Conservation (phyloP, 805 yeast species). For the Kurtzmaniella fragi region DNA sequence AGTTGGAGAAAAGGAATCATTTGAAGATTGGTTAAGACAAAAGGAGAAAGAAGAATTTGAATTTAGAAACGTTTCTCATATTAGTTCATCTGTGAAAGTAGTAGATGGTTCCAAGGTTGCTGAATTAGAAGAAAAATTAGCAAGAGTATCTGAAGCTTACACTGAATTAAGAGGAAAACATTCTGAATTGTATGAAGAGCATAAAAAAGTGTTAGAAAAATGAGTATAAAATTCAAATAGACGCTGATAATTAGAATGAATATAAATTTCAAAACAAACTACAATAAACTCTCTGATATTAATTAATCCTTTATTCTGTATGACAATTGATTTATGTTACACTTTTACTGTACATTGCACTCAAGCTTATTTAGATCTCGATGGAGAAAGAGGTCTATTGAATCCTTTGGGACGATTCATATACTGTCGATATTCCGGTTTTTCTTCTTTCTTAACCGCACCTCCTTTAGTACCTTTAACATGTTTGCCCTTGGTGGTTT, state of each 20-base stretch:
- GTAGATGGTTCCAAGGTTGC: slow-evolving; percentile 7
- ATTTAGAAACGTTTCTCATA: slow-evolving; percentile 40
- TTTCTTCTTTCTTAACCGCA: slow-evolving; percentile 29
- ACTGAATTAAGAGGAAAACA: slow-evolving; percentile 53
- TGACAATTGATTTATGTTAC: no score
- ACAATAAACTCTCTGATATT: background rate
- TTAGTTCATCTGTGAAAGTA: slow-evolving; percentile 34
- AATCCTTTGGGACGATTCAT: slow-evolving; percentile 56
- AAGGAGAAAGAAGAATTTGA: slow-evolving; percentile 48
- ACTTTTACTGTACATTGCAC: background rate
- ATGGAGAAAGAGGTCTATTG: slow-evolving; percentile 51
- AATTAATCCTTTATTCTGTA: no score
- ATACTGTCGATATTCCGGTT: slow-evolving; percentile 51
- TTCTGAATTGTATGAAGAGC: slow-evolving; percentile 52
- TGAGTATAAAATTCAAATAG: background rate
- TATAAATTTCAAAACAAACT: no score
- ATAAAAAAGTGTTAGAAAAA: slow-evolving; percentile 28
- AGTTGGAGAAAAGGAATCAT: slow-evolving; percentile 21
- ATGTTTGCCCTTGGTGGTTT: slow-evolving; percentile 52
- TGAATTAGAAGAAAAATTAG: slow-evolving; percentile 42
- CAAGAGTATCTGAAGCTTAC: slow-evolving; percentile 54
- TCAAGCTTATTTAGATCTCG: slow-evolving; percentile 12
- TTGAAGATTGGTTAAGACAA: slow-evolving; percentile 45
- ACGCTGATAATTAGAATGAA: background rate
- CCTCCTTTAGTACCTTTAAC: slow-evolving; percentile 48